phyloP scores from a whole-genome alignment of 2,329 filamentous ascomycete genomes.

The Alternaria triticimaculans region DNA sequence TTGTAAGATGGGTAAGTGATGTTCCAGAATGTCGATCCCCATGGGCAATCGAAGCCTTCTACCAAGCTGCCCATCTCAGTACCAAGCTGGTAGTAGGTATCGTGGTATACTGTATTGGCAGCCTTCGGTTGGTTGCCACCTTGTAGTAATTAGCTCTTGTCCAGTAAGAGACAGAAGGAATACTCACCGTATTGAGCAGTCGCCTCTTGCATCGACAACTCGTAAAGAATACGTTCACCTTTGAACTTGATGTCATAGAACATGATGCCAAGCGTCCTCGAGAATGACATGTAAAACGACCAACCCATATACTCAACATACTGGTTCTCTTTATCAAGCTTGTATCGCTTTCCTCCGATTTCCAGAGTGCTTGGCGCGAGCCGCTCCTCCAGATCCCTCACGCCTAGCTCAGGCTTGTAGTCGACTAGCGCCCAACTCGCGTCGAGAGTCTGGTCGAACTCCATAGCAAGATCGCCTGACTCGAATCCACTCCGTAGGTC shows the following conservation, averaged over 20 bases:
- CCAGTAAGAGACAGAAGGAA: background rate
- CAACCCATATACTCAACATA: slow-evolving; percentile 60
- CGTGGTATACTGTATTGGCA: slow-evolving; percentile 44
- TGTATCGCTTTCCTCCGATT: slow-evolving; percentile 52
- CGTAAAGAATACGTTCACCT: slow-evolving; percentile 62
- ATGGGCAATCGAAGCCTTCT: slow-evolving; percentile 57
- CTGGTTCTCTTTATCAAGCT: slow-evolving; percentile 51
- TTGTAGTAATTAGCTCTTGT: background rate
- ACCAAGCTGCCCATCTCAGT: slow-evolving; percentile 52
- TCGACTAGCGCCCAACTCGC: slow-evolving; percentile 55
- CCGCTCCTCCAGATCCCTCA: slow-evolving; percentile 50
- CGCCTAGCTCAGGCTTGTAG: slow-evolving; percentile 39
- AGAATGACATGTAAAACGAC: slow-evolving; percentile 60
- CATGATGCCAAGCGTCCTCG: slow-evolving; percentile 56
- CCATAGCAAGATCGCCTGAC: slow-evolving; percentile 49
- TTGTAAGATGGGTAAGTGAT: slow-evolving; percentile 55
- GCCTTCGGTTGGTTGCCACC: slow-evolving; percentile 6
- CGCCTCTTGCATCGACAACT: slow-evolving; percentile 63
- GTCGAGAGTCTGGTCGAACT: slow-evolving; percentile 56
- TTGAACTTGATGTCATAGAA: slow-evolving; percentile 63
- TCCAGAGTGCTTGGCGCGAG: slow-evolving; percentile 51
- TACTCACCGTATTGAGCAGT: slow-evolving; percentile 58
- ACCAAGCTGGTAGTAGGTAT: slow-evolving; percentile 58
- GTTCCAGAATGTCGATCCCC: slow-evolving; percentile 59
- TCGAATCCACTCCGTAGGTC: slow-evolving; percentile 56